These are phyloP conservation scores for Gaeumannomyces tritici DNA, from an alignment of 2,329 filamentous ascomycete genomes.

Conservation along the genomic window DNA sequence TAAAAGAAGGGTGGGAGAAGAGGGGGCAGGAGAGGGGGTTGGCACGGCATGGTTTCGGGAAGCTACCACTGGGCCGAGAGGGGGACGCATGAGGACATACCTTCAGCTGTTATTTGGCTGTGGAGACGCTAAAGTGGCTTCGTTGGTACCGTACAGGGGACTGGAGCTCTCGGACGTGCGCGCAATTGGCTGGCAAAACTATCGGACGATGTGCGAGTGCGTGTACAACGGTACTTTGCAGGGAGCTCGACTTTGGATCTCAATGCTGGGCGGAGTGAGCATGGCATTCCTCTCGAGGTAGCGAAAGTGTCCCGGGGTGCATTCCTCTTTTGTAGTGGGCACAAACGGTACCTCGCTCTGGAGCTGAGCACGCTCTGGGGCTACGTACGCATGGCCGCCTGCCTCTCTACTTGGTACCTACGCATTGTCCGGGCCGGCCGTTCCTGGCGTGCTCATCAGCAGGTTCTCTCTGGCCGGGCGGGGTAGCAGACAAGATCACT, in stretches of 20 bases:
- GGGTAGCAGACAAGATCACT: neutral
- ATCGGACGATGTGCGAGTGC: neutral
- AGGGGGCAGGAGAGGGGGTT: neutral
- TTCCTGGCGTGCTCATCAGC: neutral
- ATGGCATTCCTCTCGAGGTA: neutral
- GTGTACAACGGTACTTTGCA: neutral
- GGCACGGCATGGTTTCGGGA: neutral
- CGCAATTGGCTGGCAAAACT: neutral
- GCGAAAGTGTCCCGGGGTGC: neutral
- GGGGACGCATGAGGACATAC: neutral
- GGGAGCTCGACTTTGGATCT: no score
- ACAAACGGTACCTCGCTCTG: neutral
- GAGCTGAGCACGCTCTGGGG: no score
- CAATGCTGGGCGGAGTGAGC: no score
- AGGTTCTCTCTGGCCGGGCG: neutral
- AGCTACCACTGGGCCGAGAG: neutral
- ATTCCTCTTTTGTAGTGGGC: neutral
- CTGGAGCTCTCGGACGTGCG: neutral
- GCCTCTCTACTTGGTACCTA: no score
- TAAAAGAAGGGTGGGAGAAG: neutral
- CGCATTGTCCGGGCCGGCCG: neutral
- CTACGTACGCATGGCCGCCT: neutral
- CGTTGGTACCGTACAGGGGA: no score
- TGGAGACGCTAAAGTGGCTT: neutral
- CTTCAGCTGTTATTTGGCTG: neutral